Evolutionary conservation across 2,329 filamentous ascomycete genomes (phyloP).

Genomic region (Colletotrichum eremochloae): DNA sequence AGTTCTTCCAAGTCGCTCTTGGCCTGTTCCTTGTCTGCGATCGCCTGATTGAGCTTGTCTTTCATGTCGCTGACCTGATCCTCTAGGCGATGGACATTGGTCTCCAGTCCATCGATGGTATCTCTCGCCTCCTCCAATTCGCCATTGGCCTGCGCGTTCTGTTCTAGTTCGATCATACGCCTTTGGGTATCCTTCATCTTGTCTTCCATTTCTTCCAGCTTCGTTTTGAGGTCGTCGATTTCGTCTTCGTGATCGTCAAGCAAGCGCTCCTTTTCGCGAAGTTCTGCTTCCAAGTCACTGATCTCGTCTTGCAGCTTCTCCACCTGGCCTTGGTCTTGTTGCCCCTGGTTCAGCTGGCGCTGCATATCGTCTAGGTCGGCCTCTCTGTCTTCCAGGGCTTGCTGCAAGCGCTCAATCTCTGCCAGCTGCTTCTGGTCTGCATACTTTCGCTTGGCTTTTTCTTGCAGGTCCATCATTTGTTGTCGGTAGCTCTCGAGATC

Average conservation of each 20-base stretch:
- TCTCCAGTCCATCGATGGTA: slow-evolving; percentile 71
- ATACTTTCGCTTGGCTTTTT: slow-evolving; percentile 82
- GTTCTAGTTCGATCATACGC: slow-evolving; percentile 67
- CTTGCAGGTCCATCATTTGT: slow-evolving; percentile 85
- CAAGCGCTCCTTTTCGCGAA: slow-evolving; percentile 80
- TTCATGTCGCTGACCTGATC: slow-evolving; percentile 68
- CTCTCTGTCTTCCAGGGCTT: slow-evolving; percentile 69
- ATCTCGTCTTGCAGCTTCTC: slow-evolving; percentile 80
- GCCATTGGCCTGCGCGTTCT: slow-evolving; percentile 65
- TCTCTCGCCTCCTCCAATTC: slow-evolving; percentile 69
- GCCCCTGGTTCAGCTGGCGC: slow-evolving; percentile 68
- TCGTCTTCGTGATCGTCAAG: slow-evolving; percentile 83
- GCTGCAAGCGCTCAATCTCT: slow-evolving; percentile 70
- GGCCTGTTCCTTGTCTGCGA: slow-evolving; percentile 68
- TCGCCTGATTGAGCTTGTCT: slow-evolving; percentile 66
- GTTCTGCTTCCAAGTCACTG: slow-evolving; percentile 79
- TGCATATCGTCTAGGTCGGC: slow-evolving; percentile 72
- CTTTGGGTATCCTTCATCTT: slow-evolving; percentile 69
- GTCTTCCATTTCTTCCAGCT: slow-evolving; percentile 65
- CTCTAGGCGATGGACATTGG: slow-evolving; percentile 65
- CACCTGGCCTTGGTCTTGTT: slow-evolving; percentile 69
- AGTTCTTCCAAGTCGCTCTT: slow-evolving; percentile 74
- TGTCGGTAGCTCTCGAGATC: slow-evolving; percentile 87
- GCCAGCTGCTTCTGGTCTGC: slow-evolving; percentile 76
- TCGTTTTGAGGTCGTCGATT: slow-evolving; percentile 74